These are phyloP conservation scores for Wallemia ichthyophaga DNA, from an alignment of 1,284 basidiomycete species.

Conservation along the genomic window DNA sequence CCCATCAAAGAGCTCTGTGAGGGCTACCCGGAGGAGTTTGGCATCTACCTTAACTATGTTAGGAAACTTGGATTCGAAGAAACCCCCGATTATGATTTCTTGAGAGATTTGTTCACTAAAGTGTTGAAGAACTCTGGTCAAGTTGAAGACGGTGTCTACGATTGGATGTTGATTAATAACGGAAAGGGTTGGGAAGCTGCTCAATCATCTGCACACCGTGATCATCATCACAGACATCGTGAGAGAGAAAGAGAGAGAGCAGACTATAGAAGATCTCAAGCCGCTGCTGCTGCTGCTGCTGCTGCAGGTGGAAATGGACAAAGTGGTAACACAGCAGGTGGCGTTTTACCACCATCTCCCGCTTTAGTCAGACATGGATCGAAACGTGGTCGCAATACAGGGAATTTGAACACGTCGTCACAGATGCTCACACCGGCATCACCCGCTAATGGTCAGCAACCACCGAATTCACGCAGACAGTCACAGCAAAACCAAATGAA, in stretches of 20 bases:
- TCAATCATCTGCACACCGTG: conserved; percentile 8
- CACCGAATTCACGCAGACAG: conserved; percentile 7
- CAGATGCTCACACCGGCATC: conserved; percentile 28
- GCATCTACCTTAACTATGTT: conserved; percentile 63
- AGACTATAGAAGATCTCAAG: conserved; percentile 16
- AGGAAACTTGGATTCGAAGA: conserved; percentile 72
- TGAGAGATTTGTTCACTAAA: conserved; percentile 69
- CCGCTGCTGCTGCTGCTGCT: conserved; percentile 10
- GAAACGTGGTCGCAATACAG: conserved; percentile 24
- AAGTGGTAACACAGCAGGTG: neutral
- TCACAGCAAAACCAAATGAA: conserved; percentile 18
- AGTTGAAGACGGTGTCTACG: conserved; percentile 58
- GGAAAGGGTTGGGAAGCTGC: conserved; percentile 85
- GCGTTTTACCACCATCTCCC: conserved; percentile 29
- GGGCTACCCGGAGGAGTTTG: conserved; percentile 70
- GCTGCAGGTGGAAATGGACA: conserved; percentile 3
- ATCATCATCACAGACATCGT: conserved; percentile 15
- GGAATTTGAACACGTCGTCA: conserved; percentile 12
- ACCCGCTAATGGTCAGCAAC: neutral
- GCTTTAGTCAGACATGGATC: conserved; percentile 40
- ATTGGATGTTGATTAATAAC: conserved; percentile 66
- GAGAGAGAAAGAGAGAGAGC: conserved; percentile 18
- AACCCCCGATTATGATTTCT: conserved; percentile 82
- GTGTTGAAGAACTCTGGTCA: conserved; percentile 67
- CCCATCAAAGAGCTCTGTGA: conserved; percentile 81